These are phyloP conservation scores for Penicillium tannophilum DNA, from an alignment of 495 filamentous ascomycete species.

Conservation along the genomic window DNA sequence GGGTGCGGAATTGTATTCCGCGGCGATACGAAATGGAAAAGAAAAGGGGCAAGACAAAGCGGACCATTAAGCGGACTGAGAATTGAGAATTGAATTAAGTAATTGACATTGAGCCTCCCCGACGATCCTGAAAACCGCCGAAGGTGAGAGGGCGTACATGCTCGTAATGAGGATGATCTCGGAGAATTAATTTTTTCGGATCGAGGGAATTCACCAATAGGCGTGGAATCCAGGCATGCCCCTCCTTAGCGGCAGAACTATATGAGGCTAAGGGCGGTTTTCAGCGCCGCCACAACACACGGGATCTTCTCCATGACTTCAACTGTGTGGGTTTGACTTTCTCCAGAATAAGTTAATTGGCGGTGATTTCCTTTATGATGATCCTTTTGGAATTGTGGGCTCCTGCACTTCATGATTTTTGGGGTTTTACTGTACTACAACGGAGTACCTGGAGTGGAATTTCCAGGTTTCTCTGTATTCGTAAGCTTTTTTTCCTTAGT, in stretches of 20 bases:
- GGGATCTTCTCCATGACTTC: background rate
- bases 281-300: slow-evolving; percentile 29
- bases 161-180: slow-evolving; percentile 21
- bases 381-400: background rate
- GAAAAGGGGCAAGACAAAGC: background rate
- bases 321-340: background rate
- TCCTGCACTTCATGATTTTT: background rate
- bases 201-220: slow-evolving; percentile 4
- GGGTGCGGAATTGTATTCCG: too few species aligned
- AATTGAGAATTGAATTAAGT: background rate
- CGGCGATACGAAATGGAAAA: background rate
- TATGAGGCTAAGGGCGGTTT: slow-evolving; percentile 15
- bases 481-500: background rate
- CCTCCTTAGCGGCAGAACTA: slow-evolving; percentile 9
- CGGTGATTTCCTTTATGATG: background rate
- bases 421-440: background rate
- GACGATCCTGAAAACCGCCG: background rate
- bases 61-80: background rate
- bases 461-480: background rate
- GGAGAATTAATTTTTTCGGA: slow-evolving; percentile 24
- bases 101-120: background rate
- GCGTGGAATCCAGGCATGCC: background rate
- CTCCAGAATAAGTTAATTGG: slow-evolving; percentile 3
- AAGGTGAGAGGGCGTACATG: background rate
- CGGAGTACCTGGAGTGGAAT: background rate